Conservation (phyloP, 1,284 basidiomycete species). For the Tremellales sp. region DNA sequence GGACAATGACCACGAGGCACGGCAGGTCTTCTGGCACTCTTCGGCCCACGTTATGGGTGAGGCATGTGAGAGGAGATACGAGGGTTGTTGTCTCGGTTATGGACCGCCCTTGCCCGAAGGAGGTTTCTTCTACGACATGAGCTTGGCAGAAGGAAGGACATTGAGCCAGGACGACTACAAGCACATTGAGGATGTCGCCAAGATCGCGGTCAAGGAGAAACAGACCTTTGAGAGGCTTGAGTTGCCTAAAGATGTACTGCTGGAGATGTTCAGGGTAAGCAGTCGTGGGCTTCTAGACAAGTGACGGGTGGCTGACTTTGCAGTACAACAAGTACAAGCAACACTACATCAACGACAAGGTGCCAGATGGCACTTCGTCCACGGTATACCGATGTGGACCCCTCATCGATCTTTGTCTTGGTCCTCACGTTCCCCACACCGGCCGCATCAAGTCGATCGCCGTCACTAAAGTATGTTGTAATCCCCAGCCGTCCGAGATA, state of each 20-base stretch:
- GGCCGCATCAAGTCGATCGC: conserved; percentile 96
- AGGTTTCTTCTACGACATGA: conserved; percentile 99
- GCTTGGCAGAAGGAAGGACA: conserved; percentile 54
- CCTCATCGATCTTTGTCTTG: conserved; percentile 95
- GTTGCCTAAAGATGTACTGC: conserved; percentile 85
- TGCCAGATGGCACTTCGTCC: conserved; percentile 93
- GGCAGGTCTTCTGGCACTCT: conserved; percentile 99
- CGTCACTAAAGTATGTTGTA: conserved; percentile 70
- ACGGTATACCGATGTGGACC: conserved; percentile 99
- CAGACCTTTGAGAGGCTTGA: conserved; percentile 95
- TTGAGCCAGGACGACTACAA: conserved; percentile 80
- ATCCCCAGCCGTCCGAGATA: not conserved
- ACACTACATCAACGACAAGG: conserved; percentile 91
- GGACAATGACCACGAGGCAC: conserved; percentile 69
- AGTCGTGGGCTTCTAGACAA: conserved; percentile 4
- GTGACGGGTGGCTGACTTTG: not conserved
- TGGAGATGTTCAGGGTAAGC: conserved; percentile 91
- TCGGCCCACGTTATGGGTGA: conserved; percentile 99
- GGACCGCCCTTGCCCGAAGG: conserved; percentile 92
- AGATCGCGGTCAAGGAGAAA: conserved; percentile 89
- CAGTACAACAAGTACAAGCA: conserved; percentile 99
- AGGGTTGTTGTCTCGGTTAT: conserved; percentile 95
- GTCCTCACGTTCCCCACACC: conserved; percentile 96
- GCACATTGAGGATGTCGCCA: conserved; percentile 80
- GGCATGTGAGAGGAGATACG: conserved; percentile 84